These are phyloP conservation scores for Candida sanyaensis DNA, from an alignment of 1,139 yeast genomes.

Conservation along the genomic window DNA sequence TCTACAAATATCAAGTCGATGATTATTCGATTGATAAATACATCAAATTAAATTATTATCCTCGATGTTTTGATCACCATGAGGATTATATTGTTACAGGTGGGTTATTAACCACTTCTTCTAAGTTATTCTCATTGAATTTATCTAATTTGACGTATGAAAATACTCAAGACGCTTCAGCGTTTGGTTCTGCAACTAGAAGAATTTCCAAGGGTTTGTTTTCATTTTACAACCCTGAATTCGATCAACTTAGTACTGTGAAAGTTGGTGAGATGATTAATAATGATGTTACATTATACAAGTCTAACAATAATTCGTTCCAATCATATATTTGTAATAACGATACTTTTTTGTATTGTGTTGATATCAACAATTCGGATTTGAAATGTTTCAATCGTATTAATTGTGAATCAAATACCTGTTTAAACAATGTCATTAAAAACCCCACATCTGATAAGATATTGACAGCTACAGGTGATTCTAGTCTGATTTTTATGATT, in stretches of 20 bases:
- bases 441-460: conserved; percentile 30
- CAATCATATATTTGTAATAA: conserved; percentile 77
- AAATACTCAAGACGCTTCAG: conserved; percentile 6
- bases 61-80: conserved; percentile 68
- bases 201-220: conserved; percentile 56
- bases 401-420: conserved; percentile 39
- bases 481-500: conserved; percentile 36
- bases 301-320: conserved; percentile 38
- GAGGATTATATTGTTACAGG: conserved; percentile 64
- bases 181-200: conserved; percentile 19
- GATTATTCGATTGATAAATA: conserved; percentile 28
- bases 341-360: conserved; percentile 68
- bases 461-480: conserved; percentile 45
- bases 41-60: conserved; percentile 53
- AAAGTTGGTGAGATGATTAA: conserved; percentile 80
- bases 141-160: conserved; percentile 23
- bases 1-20: conserved; percentile 21
- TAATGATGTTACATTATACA: conserved; percentile 70
- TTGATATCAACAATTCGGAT: conserved; percentile 57
- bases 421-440: conserved; percentile 41
- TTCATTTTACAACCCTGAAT: conserved; percentile 53
- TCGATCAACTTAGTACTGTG: conserved; percentile 49
- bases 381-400: conserved; percentile 33
- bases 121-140: conserved; percentile 28
- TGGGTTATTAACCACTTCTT: conserved; percentile 51